These are phyloP conservation scores for Nepenthes alata DNA, from an alignment of 179 eudicot genomes.

Conservation along the genomic window DNA sequence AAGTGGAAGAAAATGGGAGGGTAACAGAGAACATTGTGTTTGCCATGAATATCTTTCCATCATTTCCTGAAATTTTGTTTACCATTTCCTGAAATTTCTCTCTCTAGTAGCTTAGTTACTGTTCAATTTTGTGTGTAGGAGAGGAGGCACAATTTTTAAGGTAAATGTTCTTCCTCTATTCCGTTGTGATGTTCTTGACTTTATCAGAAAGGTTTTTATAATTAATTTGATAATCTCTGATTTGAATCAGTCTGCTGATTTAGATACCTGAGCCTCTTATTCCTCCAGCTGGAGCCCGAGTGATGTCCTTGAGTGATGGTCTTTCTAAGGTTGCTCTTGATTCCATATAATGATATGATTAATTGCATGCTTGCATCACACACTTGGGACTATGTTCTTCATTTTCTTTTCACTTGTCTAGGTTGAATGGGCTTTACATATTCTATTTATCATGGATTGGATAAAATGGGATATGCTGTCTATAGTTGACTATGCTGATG, in stretches of 20 bases:
- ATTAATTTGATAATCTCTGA: slow-evolving; percentile 3
- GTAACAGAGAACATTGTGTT: slow-evolving; percentile 26
- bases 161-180: slow-evolving; percentile 21
- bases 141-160: slow-evolving; percentile 90
- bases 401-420: too few species aligned
- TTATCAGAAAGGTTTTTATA: not conserved
- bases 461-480: too few species aligned
- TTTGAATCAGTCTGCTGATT: slow-evolving; percentile 11
- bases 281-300: slow-evolving; percentile 95
- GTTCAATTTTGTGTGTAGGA: slow-evolving; percentile 35
- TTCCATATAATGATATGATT: too few species aligned
- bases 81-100: not conserved
- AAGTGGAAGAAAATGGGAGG: slow-evolving; percentile 99
- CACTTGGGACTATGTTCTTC: too few species aligned
- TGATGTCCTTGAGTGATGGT: slow-evolving; percentile 98
- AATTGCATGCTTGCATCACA: too few species aligned
- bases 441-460: too few species aligned
- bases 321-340: slow-evolving; percentile 54
- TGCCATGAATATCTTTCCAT: not conserved
- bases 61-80: not conserved
- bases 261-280: slow-evolving; percentile 97
- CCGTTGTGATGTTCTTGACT: not conserved
- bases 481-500: too few species aligned
- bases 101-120: slow-evolving; percentile 1
- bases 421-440: too few species aligned